Evolutionary conservation across 2,329 filamentous ascomycete species (phyloP), one percentile per base, ranked within the genome.

Genomic region (Penicillium aurantiogriseum): DNA sequence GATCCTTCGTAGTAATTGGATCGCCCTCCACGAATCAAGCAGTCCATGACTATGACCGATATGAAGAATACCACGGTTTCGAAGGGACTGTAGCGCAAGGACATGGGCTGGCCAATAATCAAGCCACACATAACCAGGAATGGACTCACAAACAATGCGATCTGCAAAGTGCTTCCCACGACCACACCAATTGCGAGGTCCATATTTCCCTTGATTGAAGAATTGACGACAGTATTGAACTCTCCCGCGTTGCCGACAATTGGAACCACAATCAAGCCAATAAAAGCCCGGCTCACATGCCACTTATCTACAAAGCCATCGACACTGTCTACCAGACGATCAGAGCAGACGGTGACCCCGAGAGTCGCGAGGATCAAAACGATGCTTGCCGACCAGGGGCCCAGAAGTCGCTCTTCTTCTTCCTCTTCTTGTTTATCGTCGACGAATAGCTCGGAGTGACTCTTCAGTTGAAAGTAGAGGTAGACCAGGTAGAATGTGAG

Each of bases 231-330:
- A 2, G 81, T 83, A 54, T 82, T 81, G 67, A 83, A 81, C 66
- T 84, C 81, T 27, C 81, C 82, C 4, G 82, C 81, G 60, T 84
- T 84, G 48, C 81, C 81, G 51, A 84, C 81, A 54, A 84, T 84
- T 0, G 82, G 82, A 3, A 85, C 76, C 25, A 85, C 73, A 58
- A 85, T 78, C 29, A 85, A 69, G 68, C 82, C 82, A 60, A 85
- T 81, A 63, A 85, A 85, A 5, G 82, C 83, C 67, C 82, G 81
- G 63, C 76, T 80, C 55, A 85, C 80, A 58, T 79, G 71, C 7
- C 79, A 77, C 23, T 76, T 76, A 58, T 80, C 72, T 45, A 84
- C 81, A 53, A 84, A 81, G 44, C 76, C 73, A 62, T 83, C 81
- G 65, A 85, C 82, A 62, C 77, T 80, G 67, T 79, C 78, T 25